A percentile compares a stretch with the other conserved stretches of the same genome.
These are phyloP conservation scores for Rhizoclosmatium globosum DNA, from an alignment of 192 early-diverging fungal species.

Conservation along the genomic window DNA sequence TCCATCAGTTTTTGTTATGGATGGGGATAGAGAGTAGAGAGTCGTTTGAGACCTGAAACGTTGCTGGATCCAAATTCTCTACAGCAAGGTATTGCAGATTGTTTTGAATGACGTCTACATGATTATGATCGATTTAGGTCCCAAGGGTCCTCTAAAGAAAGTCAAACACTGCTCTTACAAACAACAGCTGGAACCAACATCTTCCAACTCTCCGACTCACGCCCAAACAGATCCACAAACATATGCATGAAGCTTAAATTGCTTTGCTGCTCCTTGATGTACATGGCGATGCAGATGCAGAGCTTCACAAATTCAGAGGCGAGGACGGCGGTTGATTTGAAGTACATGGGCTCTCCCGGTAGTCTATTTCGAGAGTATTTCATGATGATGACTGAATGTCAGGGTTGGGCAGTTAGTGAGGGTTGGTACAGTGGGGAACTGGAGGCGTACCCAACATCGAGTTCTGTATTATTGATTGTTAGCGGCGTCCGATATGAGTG, in stretches of 20 bases:
- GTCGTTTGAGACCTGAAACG: conserved; percentile 78
- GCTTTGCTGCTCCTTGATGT: conserved; percentile 33
- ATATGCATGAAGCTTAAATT: conserved; percentile 34
- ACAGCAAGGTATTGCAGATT: conserved; percentile 95
- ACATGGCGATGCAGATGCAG: conserved; percentile 54
- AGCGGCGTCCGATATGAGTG: not conserved
- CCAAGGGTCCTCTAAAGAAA: not conserved
- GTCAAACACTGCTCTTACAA: conserved; percentile 28
- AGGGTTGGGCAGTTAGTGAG: not conserved
- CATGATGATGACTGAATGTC: conserved; percentile 78
- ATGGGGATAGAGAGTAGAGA: not conserved
- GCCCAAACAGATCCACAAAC: conserved; percentile 58
- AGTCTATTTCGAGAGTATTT: conserved; percentile 76
- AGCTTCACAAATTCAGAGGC: conserved; percentile 88
- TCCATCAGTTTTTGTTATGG: no score
- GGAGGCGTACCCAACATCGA: conserved; percentile 34
- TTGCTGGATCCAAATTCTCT: conserved; percentile 87
- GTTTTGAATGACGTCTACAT: conserved; percentile 93
- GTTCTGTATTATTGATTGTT: conserved; percentile 19
- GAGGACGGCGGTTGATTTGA: conserved; percentile 92
- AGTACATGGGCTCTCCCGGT: conserved; percentile 61
- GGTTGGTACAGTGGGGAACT: not conserved
- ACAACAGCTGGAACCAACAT: conserved; percentile 86
- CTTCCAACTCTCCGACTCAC: conserved; percentile 73
- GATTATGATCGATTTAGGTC: not conserved